These are phyloP conservation scores for Colletotrichum tropicicola DNA, from an alignment of 2,329 filamentous ascomycete genomes.

Conservation along the genomic window DNA sequence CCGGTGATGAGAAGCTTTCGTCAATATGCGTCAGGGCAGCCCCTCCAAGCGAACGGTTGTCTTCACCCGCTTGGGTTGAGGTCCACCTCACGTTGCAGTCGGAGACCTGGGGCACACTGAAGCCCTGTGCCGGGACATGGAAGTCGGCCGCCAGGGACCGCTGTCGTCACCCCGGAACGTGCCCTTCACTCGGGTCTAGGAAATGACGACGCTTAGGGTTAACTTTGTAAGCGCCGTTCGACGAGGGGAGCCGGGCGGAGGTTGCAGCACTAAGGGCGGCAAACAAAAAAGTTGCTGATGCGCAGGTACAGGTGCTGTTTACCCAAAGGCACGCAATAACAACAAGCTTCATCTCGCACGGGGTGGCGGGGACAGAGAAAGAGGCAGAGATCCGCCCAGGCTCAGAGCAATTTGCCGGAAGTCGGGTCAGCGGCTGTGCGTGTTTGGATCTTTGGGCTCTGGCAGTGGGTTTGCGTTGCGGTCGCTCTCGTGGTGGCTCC, in stretches of 20 bases:
- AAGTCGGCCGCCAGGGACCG: constrained; percentile 4
- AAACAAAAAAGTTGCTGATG: constrained; percentile 7
- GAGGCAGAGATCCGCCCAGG: background rate
- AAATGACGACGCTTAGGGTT: constrained; percentile 29
- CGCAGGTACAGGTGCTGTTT: constrained; percentile 9
- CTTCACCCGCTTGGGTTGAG: constrained; percentile 11
- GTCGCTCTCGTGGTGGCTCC: background rate
- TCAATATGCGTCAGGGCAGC: constrained; percentile 20
- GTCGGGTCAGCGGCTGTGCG: background rate
- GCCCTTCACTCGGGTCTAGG: constrained; percentile 23
- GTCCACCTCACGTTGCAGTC: constrained; percentile 28
- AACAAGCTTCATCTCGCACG: constrained; percentile 1
- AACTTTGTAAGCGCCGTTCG: constrained; percentile 24
- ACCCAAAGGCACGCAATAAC: background rate
- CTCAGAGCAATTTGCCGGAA: background rate
- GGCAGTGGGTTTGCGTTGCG: background rate
- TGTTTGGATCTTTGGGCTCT: background rate
- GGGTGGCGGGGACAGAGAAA: background rate
- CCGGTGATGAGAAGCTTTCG: constrained; percentile 27
- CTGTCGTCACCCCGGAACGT: constrained; percentile 11
- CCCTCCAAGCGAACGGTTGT: constrained; percentile 10
- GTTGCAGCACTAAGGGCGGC: constrained; percentile 27
- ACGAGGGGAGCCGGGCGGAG: constrained; percentile 22
- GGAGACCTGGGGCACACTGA: constrained; percentile 19
- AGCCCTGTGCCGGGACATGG: constrained; percentile 21